phyloP scores from a whole-genome alignment of 768 basidiomycete species.

The Mycena indigotica region DNA sequence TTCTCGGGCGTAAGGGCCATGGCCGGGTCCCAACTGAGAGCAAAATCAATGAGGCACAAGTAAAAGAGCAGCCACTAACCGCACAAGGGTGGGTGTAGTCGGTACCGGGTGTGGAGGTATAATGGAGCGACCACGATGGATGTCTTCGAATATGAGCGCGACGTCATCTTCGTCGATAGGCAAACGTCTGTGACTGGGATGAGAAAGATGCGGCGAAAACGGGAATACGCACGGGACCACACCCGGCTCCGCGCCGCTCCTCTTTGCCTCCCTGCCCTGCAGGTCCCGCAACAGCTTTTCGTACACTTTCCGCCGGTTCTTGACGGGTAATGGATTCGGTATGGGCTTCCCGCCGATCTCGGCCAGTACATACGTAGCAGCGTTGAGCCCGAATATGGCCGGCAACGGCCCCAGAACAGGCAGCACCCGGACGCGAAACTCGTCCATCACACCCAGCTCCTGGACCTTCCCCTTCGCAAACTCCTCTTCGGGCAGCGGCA shows the following conservation, averaged over 20 bases:
- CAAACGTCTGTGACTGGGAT: slow-evolving; percentile 53
- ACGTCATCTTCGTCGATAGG: slow-evolving; percentile 85
- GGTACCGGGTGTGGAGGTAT: slow-evolving; percentile 80
- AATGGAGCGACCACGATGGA: slow-evolving; percentile 75
- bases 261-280: slow-evolving; percentile 69
- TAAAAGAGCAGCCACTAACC: slow-evolving; percentile 28
- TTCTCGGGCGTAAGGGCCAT: slow-evolving; percentile 74
- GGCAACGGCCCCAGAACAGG: slow-evolving; percentile 92
- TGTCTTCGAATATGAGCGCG: slow-evolving; percentile 82
- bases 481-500: slow-evolving; percentile 91
- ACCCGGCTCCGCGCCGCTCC: slow-evolving; percentile 46
- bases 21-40: slow-evolving; percentile 62
- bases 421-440: slow-evolving; percentile 91
- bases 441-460: slow-evolving; percentile 87
- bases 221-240: slow-evolving; percentile 43
- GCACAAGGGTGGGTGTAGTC: slow-evolving; percentile 68
- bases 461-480: slow-evolving; percentile 87
- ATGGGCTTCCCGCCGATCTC: slow-evolving; percentile 85
- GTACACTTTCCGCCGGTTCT: slow-evolving; percentile 82
- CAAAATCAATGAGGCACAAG: background rate
- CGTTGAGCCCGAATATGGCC: slow-evolving; percentile 87
- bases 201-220: background rate
- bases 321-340: slow-evolving; percentile 80
- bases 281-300: slow-evolving; percentile 78
- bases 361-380: slow-evolving; percentile 86